These are phyloP conservation scores for Fraxinus pennsylvanica DNA, from an alignment of 257 asterid genomes.

Conservation along the genomic window DNA sequence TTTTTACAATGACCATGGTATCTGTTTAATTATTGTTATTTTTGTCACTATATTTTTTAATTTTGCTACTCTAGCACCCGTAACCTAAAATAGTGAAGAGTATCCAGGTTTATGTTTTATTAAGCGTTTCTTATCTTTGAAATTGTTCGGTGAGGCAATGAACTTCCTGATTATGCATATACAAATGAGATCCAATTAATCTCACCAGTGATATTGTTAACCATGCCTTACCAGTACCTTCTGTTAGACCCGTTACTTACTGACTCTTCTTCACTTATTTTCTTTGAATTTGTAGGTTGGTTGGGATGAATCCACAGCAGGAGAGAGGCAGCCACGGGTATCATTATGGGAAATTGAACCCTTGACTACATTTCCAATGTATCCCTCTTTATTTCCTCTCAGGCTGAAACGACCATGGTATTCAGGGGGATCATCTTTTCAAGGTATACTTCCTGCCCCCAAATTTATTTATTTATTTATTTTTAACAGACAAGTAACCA, in stretches of 20 bases:
- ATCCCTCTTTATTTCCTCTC: slow-evolving; percentile 83
- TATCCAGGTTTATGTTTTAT: neutral
- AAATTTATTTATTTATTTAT: neutral
- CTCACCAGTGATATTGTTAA: neutral
- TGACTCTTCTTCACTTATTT: neutral
- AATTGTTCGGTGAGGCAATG: neutral
- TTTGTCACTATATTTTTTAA: neutral
- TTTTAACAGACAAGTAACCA: neutral
- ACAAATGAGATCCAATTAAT: neutral
- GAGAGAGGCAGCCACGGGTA: slow-evolving; percentile 97
- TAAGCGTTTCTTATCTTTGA: neutral
- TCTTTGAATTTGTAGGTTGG: slow-evolving; percentile 63
- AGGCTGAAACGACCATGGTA: slow-evolving; percentile 96
- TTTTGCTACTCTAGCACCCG: neutral
- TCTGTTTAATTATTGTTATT: neutral
- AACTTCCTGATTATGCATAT: neutral
- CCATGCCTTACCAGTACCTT: neutral
- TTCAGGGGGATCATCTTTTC: slow-evolving; percentile 89
- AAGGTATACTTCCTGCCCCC: slow-evolving; percentile 54
- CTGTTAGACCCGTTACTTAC: neutral
- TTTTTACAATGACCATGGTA: neutral
- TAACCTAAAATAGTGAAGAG: neutral
- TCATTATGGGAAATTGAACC: slow-evolving; percentile 99
- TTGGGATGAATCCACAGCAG: slow-evolving; percentile 99
- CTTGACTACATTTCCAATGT: slow-evolving; percentile 95